Base-by-base conservation (phyloP, 108 stramenopile genomes). In the Chaetoceros tenuissimus region DNA sequence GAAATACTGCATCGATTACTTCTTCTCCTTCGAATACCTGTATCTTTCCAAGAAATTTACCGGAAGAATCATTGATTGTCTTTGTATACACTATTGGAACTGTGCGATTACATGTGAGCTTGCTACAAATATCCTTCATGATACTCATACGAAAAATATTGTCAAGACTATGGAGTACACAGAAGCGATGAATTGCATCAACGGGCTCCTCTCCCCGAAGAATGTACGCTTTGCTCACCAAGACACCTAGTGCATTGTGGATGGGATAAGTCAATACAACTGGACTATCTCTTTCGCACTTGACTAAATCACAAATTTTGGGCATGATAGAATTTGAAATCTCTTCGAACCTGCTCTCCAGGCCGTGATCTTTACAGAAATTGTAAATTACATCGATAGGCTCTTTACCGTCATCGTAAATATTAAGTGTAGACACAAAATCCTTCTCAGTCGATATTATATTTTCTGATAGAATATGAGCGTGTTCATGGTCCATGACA, bases 351-450 rank as follows among this genome's bases (percentile, higher is more conserved):
- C 59, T 54, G 7, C 20, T 1, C n/a, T 56, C 54, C 13, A 63
- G 53, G 3, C 53, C 54, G 48, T 69, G 52, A 17, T 66, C 46
- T 23, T 51, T 62, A 1, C 59, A 54, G 44, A 68, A 75, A 3
- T 65, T 54, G 46, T 69, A 66, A n/a, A 75, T 31, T 26, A 30
- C 68, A 48, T 74, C 73, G 28, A 74, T 46, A 2, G 74, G 74
- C 40, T 75, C 69, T 3, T 30, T 62, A 0, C 74, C 74, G 24
- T 75, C 60, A 53, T 72, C 71, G 34, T 72, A 67, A 19, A 72
- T 2, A 3, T 51, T 24, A 28, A 72, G 66, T 16, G 30, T 47
- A 20, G 61, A 58, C 46, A 58, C 62, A 18, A 48, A 47, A 22
- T 52, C 52, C 28, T 68, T 52, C 2, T 69, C 43, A 29, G 66